Evolutionary conservation across 345 rosid genomes (phyloP), one percentile per base, ranked within the genome.

Genomic region (Sisymbrium irio): DNA sequence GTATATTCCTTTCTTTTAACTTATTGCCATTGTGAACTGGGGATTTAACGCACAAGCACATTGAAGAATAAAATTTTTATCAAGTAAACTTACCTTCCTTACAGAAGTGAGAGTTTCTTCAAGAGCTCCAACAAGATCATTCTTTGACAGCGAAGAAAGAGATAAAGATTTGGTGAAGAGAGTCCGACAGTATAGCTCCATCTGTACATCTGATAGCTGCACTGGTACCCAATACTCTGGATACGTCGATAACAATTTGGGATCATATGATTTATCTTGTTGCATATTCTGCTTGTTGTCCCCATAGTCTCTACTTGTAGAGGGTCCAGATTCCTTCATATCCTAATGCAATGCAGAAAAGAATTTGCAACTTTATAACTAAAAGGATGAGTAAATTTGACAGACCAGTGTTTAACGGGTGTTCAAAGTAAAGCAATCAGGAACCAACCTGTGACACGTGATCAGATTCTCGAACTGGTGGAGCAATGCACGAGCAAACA

Each of bases 221-320:
- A 84, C 90, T 46, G 99, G 99, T 73, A 95, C 89, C 99, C 98
- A 92, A 64, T 85, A 92, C 84, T 95, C 99, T 5, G 72, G 59
- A 82, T 88, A 86, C 79, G 83, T 76, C 30, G 87, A 85, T 13
- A 83, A 86, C 12, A 57, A 63, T 80, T 78, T 85, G 84, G 82
- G 67, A 7, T 75, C 84, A 69, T 74, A 45, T 75, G 81, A 49
- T 55, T 50, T 80, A 57, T 49, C 55, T 7, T 22, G 67, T 75
- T 76, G 81, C 7, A 65, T 61, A 46, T 58, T 67, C 60, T 49
- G 36, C 50, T 44, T 19, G 63, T 61, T 67, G 66, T 82, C 83
- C 75, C 46, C 79, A 64, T 28, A 46, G 66, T 74, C 77, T 53
- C 42, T 57, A 71, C 65, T 61, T 46, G 69, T 59, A 74, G 45